Base-by-base conservation (phyloP, 2,329 filamentous ascomycete species). In the Nemania sp. region DNA sequence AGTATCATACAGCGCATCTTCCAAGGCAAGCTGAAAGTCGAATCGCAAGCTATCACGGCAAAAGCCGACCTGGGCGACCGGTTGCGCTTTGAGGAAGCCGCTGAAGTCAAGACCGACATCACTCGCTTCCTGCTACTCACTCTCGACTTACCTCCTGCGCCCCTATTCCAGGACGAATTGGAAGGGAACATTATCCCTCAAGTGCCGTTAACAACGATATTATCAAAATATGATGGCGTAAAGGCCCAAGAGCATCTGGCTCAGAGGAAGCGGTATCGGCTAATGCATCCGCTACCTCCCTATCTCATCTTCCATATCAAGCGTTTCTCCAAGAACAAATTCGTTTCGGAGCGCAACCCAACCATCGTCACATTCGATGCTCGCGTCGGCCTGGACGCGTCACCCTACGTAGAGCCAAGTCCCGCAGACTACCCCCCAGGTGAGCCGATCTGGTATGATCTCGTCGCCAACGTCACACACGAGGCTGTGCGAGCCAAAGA, bases 281-380 rank as follows among this genome's bases (percentile, higher is more conserved):
- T 99, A 4, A 76, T 96, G 42, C 92, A 96, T 66, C 94, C 94
- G 0, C 80, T 99, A 0, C 94, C 94, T 0, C 93, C 92, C 0
- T 97, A 88, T 69, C 83, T 99, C 15, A 78, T 94, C 48, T 91
- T 99, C 75, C 93, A 99, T 76, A 87, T 97, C 76, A 97, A 97
- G 77, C 91, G 94, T 64, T 99, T 99, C 80, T 90, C 87, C 63
- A 86, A 89, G 62, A 99, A 99, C 78, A 96, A 97, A 71, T 99
- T 99, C 68, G 90, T 99, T 17, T 84, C 88, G 2, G 93, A 97
- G 74, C 89, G 94, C 45, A 99, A 99, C 71, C 94, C 93, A 1
- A 99, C 94, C 8, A 99, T 99, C 66, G 94, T 99, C 60, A 97
- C 93, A 0, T 99, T 97, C 72, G 90, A 93, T 60, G 88, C 90